Conservation (phyloP, 78 protist species). For the Parvularia atlantis region DNA sequence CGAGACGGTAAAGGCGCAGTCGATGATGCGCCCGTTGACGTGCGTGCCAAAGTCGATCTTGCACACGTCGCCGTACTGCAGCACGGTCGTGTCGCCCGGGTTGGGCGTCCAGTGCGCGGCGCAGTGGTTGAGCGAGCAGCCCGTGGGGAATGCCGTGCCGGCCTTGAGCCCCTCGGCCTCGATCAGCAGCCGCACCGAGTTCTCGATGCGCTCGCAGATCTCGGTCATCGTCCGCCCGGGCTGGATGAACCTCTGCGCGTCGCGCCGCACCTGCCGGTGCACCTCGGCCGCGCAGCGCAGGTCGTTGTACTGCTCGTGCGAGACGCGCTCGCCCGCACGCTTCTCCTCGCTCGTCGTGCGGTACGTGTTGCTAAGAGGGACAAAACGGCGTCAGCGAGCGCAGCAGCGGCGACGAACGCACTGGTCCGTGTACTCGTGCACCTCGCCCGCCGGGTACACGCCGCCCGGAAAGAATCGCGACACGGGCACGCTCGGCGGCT, state of each 20-base stretch:
- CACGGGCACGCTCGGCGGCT: conserved; percentile 56
- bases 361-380: conserved; percentile 28
- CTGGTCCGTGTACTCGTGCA: conserved; percentile 24
- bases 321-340: conserved; percentile 51
- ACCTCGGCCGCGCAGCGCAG: conserved; percentile 90
- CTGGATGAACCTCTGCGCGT: conserved; percentile 36
- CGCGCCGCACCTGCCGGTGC: conserved; percentile 67
- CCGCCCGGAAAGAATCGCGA: conserved; percentile 23
- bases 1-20: conserved; percentile 90
- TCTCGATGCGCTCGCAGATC: conserved; percentile 67
- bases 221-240: conserved; percentile 78
- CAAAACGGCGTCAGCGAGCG: too few relatives aligned
- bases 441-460: conserved; percentile 42
- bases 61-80: conserved; percentile 81
- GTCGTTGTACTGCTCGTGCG: conserved; percentile 30
- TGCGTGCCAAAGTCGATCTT: conserved; percentile 98
- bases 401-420: background rate
- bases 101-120: conserved; percentile 99
- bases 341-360: conserved; percentile 70
- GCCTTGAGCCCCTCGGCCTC: conserved; percentile 60
- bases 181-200: conserved; percentile 35
- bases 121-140: conserved; percentile 82
- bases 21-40: conserved; percentile 86
- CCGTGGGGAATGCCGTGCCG: conserved; percentile 91
- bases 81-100: conserved; percentile 91